Evolutionary conservation across 495 filamentous ascomycete species (phyloP).

Genomic region (Xylaria cubensis): DNA sequence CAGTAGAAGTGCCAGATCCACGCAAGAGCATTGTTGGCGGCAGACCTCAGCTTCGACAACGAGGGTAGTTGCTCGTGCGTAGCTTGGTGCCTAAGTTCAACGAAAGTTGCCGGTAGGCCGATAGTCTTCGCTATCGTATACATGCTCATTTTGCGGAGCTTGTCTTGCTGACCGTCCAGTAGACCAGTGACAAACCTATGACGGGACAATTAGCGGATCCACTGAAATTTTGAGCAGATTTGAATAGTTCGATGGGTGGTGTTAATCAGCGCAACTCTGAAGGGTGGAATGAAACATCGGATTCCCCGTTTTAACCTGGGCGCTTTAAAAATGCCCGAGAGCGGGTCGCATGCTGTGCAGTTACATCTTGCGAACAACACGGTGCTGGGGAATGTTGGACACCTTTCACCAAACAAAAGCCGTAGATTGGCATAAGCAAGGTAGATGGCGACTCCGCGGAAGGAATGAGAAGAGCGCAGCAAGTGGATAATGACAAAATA

Average conservation of each 20-base stretch:
- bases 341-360: slow-evolving; percentile 5
- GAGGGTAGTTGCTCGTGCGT: slow-evolving; percentile 87
- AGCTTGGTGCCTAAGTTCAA: slow-evolving; percentile 87
- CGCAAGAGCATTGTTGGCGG: slow-evolving; percentile 69
- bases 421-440: neutral
- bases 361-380: slow-evolving; percentile 6
- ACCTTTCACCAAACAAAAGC: neutral
- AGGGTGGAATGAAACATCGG: slow-evolving; percentile 11
- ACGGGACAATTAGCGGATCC: slow-evolving; percentile 19
- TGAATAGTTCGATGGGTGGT: neutral
- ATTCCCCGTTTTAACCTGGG: neutral
- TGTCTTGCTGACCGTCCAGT: slow-evolving; percentile 75
- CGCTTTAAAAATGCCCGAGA: neutral
- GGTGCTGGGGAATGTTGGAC: neutral
- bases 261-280: neutral
- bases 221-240: neutral
- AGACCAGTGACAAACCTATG: slow-evolving; percentile 89
- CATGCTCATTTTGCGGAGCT: slow-evolving; percentile 77
- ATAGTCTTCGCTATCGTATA: slow-evolving; percentile 77
- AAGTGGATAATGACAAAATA: neutral
- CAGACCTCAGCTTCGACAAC: slow-evolving; percentile 69
- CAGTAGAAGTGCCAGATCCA: slow-evolving; percentile 95
- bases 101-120: slow-evolving; percentile 81
- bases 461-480: neutral
- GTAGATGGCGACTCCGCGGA: neutral